Evolutionary conservation across 1,139 yeast genomes (phyloP), one percentile per base, ranked within the genome.

Genomic region (Komagataea norvegica): DNA sequence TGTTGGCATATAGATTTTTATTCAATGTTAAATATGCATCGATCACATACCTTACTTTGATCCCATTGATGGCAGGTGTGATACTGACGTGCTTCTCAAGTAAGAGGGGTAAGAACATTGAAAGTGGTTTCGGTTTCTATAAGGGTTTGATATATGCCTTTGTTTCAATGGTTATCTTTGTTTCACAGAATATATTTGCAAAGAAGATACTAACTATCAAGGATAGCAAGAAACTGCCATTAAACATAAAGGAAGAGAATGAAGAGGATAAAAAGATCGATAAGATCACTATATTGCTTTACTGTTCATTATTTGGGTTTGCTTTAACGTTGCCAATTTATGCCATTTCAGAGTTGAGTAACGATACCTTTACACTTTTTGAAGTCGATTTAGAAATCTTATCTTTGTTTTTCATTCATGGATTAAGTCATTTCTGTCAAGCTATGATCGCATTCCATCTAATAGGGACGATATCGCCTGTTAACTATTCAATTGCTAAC

Each of bases 401-500:
- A 3, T 30, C 47, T 0, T 55, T 77, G 31, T 66, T 79, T 22
- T 24, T 72, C 10, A 40, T 79, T 10, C 82, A 89, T 60, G 96
- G 96, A 6, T 47, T 79, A 5, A 72, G 88, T 11, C 97, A 89
- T 63, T 89, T 88, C 53, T 59, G 79, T 41, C 97, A 89, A 63
- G 83, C 93, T 34, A 67, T 89, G 55, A 65, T 88, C 40, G 96
- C 96, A 24, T 89, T 89, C 62, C 95, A 87, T 61, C 76, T 89
- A 34, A 73, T 89, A 50, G 96, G 96, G 8, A 65, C 78, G 59
- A 76, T 89, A 24, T 76, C 89, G 11, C 93, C 97, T 1, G 91
- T 89, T 34, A 85, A 89, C 47, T 89, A 89, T 62, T 83, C 95
- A 28, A 86, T 89, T 52, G 96, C 96, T 29, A 85, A 85, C 55